Conservation (phyloP, 306 rosid genomes). For the Cercis canadensis region DNA sequence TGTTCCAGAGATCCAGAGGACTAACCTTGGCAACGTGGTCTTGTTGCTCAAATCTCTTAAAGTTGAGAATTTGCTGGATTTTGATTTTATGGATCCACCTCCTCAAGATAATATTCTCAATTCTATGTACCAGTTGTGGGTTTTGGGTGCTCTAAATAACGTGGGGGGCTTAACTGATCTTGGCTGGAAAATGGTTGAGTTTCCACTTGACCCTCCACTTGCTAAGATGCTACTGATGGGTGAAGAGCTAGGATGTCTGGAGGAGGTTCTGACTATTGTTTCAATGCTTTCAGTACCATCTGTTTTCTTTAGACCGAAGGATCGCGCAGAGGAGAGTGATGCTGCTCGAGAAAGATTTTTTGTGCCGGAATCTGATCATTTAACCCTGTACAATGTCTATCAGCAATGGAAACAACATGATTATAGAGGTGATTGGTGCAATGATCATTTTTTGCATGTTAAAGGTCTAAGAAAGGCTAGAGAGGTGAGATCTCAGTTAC, state of each 20-base stretch:
- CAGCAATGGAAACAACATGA: slow-evolving; percentile 98
- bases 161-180: slow-evolving; percentile 89
- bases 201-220: slow-evolving; percentile 95
- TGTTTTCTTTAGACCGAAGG: slow-evolving; percentile 95
- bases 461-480: slow-evolving; percentile 93
- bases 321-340: slow-evolving; percentile 95
- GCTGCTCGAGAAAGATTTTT: slow-evolving; percentile 95
- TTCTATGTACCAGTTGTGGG: slow-evolving; percentile 99
- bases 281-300: slow-evolving; percentile 99
- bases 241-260: slow-evolving; percentile 73
- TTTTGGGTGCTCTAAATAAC: slow-evolving; percentile 93
- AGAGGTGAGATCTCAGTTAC: slow-evolving; percentile 92
- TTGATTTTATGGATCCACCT: slow-evolving; percentile 99
- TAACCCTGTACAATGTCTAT: slow-evolving; percentile 88
- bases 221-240: slow-evolving; percentile 99
- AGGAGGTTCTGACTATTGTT: slow-evolving; percentile 90
- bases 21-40: slow-evolving; percentile 95
- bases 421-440: slow-evolving; percentile 97
- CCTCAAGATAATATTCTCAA: slow-evolving; percentile 97
- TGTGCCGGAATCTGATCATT: slow-evolving; percentile 92
- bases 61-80: slow-evolving; percentile 90
- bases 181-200: slow-evolving; percentile 99
- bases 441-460: slow-evolving; percentile 90
- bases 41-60: slow-evolving; percentile 92
- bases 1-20: slow-evolving; percentile 98